phyloP scores from a whole-genome alignment of 305 asterid species.

The Salvia sclarea region DNA sequence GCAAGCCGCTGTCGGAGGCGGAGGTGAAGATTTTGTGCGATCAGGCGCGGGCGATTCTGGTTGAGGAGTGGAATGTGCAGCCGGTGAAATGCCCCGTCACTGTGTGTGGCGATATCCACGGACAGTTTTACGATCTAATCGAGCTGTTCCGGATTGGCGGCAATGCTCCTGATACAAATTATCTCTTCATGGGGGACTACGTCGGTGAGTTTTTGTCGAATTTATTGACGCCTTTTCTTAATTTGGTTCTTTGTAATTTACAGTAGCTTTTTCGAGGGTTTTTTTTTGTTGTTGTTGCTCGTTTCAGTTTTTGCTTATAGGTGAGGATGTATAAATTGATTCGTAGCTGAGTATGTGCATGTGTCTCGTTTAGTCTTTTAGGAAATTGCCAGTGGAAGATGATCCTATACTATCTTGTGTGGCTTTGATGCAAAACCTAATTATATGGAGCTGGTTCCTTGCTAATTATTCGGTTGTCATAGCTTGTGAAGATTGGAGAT shows the following conservation, averaged over 20 bases:
- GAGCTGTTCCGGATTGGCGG: slow-evolving; percentile 96
- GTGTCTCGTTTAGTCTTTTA: slow-evolving; percentile 9
- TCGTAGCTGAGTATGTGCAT: neutral
- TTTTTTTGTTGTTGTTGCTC: slow-evolving; percentile 9
- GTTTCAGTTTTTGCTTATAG: slow-evolving; percentile 13
- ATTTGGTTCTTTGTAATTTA: slow-evolving; percentile 4
- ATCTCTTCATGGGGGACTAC: slow-evolving; percentile 97
- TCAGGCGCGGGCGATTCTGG: slow-evolving; percentile 84
- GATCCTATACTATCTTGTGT: neutral
- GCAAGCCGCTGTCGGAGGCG: slow-evolving; percentile 79
- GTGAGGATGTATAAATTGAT: slow-evolving; percentile 12
- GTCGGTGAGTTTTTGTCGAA: slow-evolving; percentile 62
- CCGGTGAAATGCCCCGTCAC: slow-evolving; percentile 99
- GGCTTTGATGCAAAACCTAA: neutral
- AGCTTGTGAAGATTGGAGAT: slow-evolving; percentile 17
- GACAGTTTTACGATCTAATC: slow-evolving; percentile 92
- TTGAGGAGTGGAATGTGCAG: slow-evolving; percentile 98
- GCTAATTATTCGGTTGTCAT: slow-evolving; percentile 10
- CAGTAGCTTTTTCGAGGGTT: neutral
- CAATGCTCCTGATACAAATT: slow-evolving; percentile 88
- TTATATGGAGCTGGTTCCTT: slow-evolving; percentile 23
- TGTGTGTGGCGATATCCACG: slow-evolving; percentile 95
- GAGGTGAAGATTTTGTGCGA: slow-evolving; percentile 88
- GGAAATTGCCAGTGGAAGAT: slow-evolving; percentile 13
- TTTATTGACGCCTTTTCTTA: neutral